Conservation (phyloP, 2,329 filamentous ascomycete genomes). For the Fusarium sterilihyphosum region DNA sequence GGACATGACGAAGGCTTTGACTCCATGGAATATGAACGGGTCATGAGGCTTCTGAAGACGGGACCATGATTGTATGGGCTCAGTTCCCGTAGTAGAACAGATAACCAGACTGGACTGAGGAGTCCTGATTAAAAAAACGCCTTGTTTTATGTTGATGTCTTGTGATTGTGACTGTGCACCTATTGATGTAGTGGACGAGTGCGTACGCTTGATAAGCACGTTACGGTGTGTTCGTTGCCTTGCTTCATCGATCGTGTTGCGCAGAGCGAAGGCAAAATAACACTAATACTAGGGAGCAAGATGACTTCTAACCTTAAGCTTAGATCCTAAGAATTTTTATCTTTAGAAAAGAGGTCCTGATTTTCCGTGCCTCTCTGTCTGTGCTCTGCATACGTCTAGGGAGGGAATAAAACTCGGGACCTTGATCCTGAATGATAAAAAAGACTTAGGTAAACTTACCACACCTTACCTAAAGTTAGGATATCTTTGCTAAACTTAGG, state of each 20-base stretch:
- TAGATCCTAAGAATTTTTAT: not conserved
- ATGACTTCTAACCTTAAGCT: not conserved
- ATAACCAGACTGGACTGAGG: slow-evolving; percentile 48
- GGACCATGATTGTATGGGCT: slow-evolving; percentile 34
- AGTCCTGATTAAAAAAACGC: slow-evolving; percentile 47
- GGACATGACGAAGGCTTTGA: slow-evolving; percentile 44
- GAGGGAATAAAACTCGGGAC: too few relatives aligned
- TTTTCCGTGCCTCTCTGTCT: not conserved
- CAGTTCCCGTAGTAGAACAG: slow-evolving; percentile 47
- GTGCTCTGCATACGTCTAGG: not conserved
- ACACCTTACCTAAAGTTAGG: too few relatives aligned
- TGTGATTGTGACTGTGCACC: not conserved
- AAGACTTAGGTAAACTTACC: too few relatives aligned
- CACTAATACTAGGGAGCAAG: not conserved
- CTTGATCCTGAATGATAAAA: too few relatives aligned
- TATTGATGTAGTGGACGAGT: too few relatives aligned
- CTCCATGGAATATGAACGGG: slow-evolving; percentile 40
- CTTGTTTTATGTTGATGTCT: slow-evolving; percentile 33
- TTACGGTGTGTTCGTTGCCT: not conserved
- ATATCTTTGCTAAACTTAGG: too few relatives aligned
- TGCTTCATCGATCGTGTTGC: not conserved
- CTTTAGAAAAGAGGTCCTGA: not conserved
- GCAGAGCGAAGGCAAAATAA: not conserved
- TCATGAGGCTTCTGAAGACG: slow-evolving; percentile 43
- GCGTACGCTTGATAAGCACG: not conserved